Evolutionary conservation across 164 flowering plant species (phyloP).

Genomic region (Macadamia integrifolia): DNA sequence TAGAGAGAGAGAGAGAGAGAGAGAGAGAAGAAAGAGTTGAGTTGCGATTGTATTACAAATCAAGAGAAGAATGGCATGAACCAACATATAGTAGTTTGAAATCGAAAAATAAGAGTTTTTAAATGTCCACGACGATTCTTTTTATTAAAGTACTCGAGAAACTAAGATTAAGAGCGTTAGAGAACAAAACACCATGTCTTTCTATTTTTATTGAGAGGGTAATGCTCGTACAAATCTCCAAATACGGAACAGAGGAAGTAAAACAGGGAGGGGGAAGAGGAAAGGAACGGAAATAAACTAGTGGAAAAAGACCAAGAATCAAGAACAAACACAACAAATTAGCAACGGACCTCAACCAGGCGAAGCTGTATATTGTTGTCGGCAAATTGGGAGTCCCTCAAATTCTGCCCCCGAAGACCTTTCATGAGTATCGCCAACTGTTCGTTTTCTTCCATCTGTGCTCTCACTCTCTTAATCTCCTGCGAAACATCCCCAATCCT

Average conservation of each 20-base stretch:
- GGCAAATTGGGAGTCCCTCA: conserved; percentile 78
- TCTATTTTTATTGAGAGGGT: not conserved
- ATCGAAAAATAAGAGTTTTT: too few species aligned
- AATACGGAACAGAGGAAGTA: not conserved
- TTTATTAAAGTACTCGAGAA: too few species aligned
- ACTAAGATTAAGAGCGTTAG: too few species aligned
- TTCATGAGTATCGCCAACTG: conserved; percentile 79
- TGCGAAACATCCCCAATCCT: conserved; percentile 81
- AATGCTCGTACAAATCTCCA: not conserved
- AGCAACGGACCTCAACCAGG: conserved; percentile 71
- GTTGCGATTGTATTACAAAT: too few species aligned
- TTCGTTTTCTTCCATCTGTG: conserved; percentile 96
- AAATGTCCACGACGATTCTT: not conserved
- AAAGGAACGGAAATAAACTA: not conserved
- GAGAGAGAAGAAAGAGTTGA: too few species aligned
- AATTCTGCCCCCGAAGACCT: conserved; percentile 92
- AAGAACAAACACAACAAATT: not conserved
- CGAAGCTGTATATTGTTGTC: conserved; percentile 66
- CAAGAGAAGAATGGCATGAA: not conserved
- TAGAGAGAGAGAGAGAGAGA: too few species aligned
- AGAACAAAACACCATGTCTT: not conserved
- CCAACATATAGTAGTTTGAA: too few species aligned
- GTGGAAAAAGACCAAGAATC: not conserved
- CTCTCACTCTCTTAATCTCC: conserved; percentile 87
- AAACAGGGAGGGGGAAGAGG: not conserved